These are phyloP conservation scores for Cyclospora cayetanensis DNA, from an alignment of 169 alveolate genomes.

Conservation along the genomic window DNA sequence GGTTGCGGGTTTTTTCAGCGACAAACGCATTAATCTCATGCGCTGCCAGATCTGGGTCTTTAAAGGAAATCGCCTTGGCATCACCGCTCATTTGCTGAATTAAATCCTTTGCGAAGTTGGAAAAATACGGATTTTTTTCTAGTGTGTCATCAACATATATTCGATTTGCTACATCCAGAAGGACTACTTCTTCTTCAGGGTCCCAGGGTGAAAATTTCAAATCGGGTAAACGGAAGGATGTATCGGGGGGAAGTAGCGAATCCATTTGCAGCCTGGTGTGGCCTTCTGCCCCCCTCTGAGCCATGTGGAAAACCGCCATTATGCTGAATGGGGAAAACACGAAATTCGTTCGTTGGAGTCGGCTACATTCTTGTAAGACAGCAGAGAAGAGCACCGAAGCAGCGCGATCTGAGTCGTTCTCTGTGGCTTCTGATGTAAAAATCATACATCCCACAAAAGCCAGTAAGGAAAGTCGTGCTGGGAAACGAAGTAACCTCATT, in stretches of 20 bases:
- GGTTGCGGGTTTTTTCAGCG: conserved; percentile 34
- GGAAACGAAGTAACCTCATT: too few relatives aligned
- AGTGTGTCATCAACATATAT: conserved; percentile 23
- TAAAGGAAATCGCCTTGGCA: not conserved
- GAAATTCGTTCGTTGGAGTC: too few relatives aligned
- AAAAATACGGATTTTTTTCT: not conserved
- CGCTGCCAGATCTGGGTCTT: conserved; percentile 17
- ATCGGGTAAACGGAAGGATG: conserved; percentile 31
- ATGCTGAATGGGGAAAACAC: conserved; percentile 69
- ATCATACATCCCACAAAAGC: too few relatives aligned
- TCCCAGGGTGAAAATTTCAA: not conserved
- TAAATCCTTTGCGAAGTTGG: not conserved
- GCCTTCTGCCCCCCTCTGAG: conserved; percentile 59
- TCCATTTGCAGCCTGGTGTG: conserved; percentile 53
- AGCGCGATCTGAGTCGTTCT: too few relatives aligned
- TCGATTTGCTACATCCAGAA: conserved; percentile 41
- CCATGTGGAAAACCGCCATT: conserved; percentile 49
- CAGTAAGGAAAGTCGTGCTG: too few relatives aligned
- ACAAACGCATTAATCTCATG: conserved; percentile 56
- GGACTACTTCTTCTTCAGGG: not conserved
- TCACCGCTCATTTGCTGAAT: not conserved
- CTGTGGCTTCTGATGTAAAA: too few relatives aligned
- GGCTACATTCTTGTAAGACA: too few relatives aligned
- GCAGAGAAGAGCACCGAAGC: too few relatives aligned
- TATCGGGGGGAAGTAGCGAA: not conserved